Evolutionary conservation across 192 early-diverging fungal genomes (phyloP).

Genomic region (Oehlia diaphana): DNA sequence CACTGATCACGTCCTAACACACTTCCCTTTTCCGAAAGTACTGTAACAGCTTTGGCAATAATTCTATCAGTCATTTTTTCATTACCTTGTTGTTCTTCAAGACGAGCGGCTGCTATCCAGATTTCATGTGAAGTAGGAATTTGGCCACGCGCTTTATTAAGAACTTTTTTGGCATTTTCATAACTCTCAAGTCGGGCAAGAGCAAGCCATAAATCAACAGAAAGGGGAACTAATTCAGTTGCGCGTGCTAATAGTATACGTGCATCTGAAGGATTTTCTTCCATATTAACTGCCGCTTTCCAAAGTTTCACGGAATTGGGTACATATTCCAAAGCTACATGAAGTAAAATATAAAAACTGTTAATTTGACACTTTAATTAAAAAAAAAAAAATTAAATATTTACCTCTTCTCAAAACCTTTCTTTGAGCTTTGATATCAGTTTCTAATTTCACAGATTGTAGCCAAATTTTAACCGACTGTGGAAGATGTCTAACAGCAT

Average conservation of each 20-base stretch:
- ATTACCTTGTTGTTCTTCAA: constrained; percentile 85
- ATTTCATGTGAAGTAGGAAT: constrained; percentile 92
- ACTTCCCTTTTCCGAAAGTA: constrained; percentile 63
- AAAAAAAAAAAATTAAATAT: background rate
- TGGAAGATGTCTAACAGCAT: constrained; percentile 86
- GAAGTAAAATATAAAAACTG: background rate
- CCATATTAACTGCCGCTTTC: constrained; percentile 88
- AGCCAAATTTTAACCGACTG: constrained; percentile 94
- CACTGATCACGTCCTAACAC: constrained; percentile 83
- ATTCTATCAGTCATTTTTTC: constrained; percentile 65
- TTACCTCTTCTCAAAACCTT: constrained; percentile 71
- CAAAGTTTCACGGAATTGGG: constrained; percentile 91
- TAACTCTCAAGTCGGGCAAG: constrained; percentile 90
- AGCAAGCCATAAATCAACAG: constrained; percentile 94
- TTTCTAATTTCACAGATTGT: constrained; percentile 83
- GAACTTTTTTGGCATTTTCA: constrained; percentile 82
- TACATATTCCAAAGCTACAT: constrained; percentile 82
- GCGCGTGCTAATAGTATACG: constrained; percentile 88
- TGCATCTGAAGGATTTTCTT: constrained; percentile 92
- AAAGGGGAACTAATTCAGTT: constrained; percentile 88
- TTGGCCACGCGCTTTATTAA: constrained; percentile 84
- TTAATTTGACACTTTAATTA: background rate
- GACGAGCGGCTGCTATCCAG: constrained; percentile 91
- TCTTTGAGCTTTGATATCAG: constrained; percentile 72
- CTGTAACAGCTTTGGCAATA: constrained; percentile 69